Percentiles rank a stretch among this genome's conserved stretches.
phyloP scores from a whole-genome alignment of 208 protist species.

The Trypanosoma lewisi region DNA sequence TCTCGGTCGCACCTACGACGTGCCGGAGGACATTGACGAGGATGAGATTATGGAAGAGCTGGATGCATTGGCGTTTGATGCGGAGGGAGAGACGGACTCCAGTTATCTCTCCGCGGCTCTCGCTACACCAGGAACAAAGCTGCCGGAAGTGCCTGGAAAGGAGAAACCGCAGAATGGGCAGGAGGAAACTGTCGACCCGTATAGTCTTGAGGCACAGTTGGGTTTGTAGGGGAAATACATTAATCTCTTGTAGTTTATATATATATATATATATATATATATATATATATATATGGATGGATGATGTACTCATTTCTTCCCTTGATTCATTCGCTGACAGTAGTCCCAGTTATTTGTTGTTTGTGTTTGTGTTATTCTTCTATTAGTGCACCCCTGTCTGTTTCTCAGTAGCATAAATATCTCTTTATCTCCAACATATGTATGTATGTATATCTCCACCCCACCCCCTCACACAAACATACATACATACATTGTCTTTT shows the following conservation, averaged over 20 bases:
- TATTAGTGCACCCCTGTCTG: no score
- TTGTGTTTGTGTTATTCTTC: neutral
- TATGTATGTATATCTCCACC: no score
- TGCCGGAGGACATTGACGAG: constrained; percentile 92
- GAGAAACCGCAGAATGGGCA: constrained; percentile 26
- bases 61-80: constrained; percentile 84
- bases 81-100: constrained; percentile 68
- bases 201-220: constrained; percentile 82
- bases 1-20: constrained; percentile 88
- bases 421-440: no score
- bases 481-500: no score
- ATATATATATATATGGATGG: neutral
- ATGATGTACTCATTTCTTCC: neutral
- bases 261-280: no score
- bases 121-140: constrained; percentile 57
- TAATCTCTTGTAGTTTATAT: no score
- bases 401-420: no score
- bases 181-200: constrained; percentile 66
- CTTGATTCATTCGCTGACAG: neutral
- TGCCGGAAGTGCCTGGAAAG: constrained; percentile 46
- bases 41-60: constrained; percentile 90
- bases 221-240: constrained; percentile 51
- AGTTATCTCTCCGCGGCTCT: constrained; percentile 83
- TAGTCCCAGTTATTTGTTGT: neutral
- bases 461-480: no score